Evolutionary conservation across 345 rosid species (phyloP).

Genomic region (Populus davidiana): DNA sequence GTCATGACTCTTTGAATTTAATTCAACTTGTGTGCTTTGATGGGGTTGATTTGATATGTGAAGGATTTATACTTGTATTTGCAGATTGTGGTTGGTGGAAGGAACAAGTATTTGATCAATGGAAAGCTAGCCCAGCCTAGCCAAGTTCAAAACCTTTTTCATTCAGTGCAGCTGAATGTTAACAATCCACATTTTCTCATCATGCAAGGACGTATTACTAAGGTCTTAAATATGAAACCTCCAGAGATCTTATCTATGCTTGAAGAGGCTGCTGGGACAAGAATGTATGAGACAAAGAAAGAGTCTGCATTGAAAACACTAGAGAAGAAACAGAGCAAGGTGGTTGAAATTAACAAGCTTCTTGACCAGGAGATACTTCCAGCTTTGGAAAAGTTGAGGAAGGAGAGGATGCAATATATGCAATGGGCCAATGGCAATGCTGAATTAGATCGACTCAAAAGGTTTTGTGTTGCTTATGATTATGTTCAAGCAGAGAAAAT

Average conservation of each 20-base stretch:
- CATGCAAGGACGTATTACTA: slow-evolving; percentile 99
- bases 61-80: not conserved
- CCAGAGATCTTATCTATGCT: slow-evolving; percentile 97
- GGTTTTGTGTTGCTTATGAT: slow-evolving; percentile 71
- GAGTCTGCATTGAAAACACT: slow-evolving; percentile 86
- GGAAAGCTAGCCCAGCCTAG: slow-evolving; percentile 76
- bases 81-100: slow-evolving; percentile 92
- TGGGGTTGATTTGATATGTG: not conserved
- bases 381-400: slow-evolving; percentile 89
- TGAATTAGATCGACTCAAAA: slow-evolving; percentile 65
- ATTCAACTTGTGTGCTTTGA: not conserved
- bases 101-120: slow-evolving; percentile 76
- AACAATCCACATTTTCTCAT: slow-evolving; percentile 97
- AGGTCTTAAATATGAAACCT: slow-evolving; percentile 96
- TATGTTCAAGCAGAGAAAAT: slow-evolving; percentile 64
- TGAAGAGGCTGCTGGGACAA: slow-evolving; percentile 98
- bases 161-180: slow-evolving; percentile 95
- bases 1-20: not conserved
- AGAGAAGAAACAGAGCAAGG: slow-evolving; percentile 93
- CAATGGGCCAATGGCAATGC: slow-evolving; percentile 93
- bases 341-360: slow-evolving; percentile 89
- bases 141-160: slow-evolving; percentile 93
- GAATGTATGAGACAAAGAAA: slow-evolving; percentile 98
- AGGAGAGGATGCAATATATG: slow-evolving; percentile 86
- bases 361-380: slow-evolving; percentile 87